These are phyloP conservation scores for Gautieria morchelliformis DNA, from an alignment of 768 basidiomycete genomes.

Conservation along the genomic window DNA sequence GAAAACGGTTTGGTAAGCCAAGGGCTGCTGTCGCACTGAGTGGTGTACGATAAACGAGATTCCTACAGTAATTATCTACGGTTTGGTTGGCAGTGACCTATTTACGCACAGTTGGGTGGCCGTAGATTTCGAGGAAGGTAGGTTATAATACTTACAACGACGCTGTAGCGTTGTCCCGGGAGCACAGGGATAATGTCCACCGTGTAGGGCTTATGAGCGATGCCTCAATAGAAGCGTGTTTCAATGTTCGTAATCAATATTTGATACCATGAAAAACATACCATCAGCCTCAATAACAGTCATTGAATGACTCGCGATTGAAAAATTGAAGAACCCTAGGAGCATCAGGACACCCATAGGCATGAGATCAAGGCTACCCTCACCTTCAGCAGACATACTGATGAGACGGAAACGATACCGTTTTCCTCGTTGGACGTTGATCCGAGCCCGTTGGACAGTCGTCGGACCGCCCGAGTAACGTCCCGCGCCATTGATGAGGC, in stretches of 20 bases:
- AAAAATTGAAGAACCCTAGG: slow-evolving; percentile 25
- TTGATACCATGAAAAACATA: not conserved
- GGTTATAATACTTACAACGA: slow-evolving; percentile 16
- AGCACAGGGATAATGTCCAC: not conserved
- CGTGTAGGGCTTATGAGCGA: not conserved
- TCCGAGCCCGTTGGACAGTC: slow-evolving; percentile 28
- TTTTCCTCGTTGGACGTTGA: slow-evolving; percentile 30
- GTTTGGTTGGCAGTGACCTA: slow-evolving; percentile 16
- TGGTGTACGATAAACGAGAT: not conserved
- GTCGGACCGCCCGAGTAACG: slow-evolving; percentile 34
- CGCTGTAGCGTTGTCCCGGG: slow-evolving; percentile 21
- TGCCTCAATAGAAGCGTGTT: not conserved
- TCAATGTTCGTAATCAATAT: too few species aligned
- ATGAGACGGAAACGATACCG: slow-evolving; percentile 9
- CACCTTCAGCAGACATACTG: not conserved
- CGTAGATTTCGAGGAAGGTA: not conserved
- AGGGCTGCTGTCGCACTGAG: not conserved
- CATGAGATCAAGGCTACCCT: too few species aligned
- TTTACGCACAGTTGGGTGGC: not conserved
- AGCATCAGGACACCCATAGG: too few species aligned
- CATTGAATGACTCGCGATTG: slow-evolving; percentile 27
- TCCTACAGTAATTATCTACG: slow-evolving; percentile 12
- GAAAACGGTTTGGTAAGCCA: not conserved
- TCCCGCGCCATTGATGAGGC: slow-evolving; percentile 45
- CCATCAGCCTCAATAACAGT: slow-evolving; percentile 23